These are phyloP conservation scores for Syzygium oleosum DNA, from an alignment of 345 rosid species.

Conservation along the genomic window DNA sequence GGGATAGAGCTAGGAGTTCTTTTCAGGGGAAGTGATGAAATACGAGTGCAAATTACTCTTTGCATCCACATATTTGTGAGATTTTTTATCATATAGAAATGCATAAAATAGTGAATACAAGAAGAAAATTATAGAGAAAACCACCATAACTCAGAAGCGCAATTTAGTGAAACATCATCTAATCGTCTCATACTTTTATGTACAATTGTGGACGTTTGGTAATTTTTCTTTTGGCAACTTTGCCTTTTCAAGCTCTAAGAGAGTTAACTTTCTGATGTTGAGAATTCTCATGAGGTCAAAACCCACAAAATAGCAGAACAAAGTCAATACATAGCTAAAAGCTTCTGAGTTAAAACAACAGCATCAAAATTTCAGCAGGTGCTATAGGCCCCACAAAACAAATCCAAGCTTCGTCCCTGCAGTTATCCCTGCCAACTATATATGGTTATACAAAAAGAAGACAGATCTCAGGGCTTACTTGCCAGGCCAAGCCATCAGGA, in stretches of 20 bases:
- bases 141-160: neutral
- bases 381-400: neutral
- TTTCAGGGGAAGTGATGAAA: neutral
- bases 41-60: neutral
- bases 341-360: neutral
- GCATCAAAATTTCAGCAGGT: neutral
- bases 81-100: neutral
- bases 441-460: neutral
- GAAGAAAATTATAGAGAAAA: neutral
- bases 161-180: neutral
- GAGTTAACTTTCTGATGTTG: neutral
- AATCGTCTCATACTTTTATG: neutral
- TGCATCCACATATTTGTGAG: neutral
- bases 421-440: neutral
- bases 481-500: slow-evolving; percentile 83
- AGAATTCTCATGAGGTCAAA: neutral
- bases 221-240: neutral
- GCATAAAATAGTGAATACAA: neutral
- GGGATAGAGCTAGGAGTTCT: neutral
- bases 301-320: neutral
- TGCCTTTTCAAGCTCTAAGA: neutral
- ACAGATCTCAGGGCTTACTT: slow-evolving; percentile 29
- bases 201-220: neutral
- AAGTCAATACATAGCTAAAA: neutral
- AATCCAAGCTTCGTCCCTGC: neutral